Base-by-base conservation (phyloP, 495 filamentous ascomycete genomes). In the Podospora comata region DNA sequence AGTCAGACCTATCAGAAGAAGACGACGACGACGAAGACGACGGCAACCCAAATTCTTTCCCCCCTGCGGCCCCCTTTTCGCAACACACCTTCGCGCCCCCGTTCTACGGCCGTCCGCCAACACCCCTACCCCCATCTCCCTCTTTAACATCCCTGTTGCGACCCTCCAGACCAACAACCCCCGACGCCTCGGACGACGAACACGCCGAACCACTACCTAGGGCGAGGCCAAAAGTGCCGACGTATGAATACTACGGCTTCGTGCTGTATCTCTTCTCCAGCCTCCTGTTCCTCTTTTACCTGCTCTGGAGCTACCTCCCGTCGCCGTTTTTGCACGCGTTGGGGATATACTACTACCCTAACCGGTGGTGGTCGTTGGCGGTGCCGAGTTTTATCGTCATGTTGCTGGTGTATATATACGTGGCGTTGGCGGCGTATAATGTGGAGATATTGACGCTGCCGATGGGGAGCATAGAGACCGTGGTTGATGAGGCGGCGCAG, bases 231-330 rank as follows among this genome's bases (percentile, higher is more conserved):
- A 94, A 93, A 72, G 93, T 98, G 1, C 95, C 95, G 9, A 99
- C 95, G 0, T 98, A 99, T 78, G 95, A 99, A 75, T 99, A 99
- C 85, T 98, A 99, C 77, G 95, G 95, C 70, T 98, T 99, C 80
- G 94, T 95, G 62, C 85, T 99, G 28, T 98, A 99, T 77, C 85
- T 99, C 28, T 90, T 91, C 72, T 91, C 89, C 48, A 90, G 86
- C 16, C 80, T 93, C 53, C 87, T 85, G 1, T 98, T 97, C 76
- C 77, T 94, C 28, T 89, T 97, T 62, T 98, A 98, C 76, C 83
- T 98, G 11, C 85, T 98, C 2, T 99, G 96, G 95, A 90, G 91
- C 15, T 98, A 93, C 76, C 89, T 97, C 3, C 95, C 95, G 0
- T 92, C 91, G 20, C 91, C 93, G 0, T 92, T 98, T 77, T 85